Conservation (phyloP, 345 rosid species). For the Ricinus communis region DNA sequence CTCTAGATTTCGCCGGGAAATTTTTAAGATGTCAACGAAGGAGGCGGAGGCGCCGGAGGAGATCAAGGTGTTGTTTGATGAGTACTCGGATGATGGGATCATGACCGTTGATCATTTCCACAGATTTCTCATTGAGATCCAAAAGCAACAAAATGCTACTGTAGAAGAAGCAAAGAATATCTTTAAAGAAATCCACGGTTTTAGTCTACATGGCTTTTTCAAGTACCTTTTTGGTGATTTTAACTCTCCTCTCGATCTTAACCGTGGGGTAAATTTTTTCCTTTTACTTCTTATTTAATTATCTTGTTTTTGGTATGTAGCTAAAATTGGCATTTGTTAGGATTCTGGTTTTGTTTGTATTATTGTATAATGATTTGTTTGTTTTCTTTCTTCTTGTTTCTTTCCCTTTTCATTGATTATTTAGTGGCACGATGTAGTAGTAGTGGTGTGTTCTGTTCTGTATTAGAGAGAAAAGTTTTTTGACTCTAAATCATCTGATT, state of each 20-base stretch:
- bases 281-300: background rate
- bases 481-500: too few relatives aligned
- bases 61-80: constrained; percentile 47
- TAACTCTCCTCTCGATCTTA: constrained; percentile 52
- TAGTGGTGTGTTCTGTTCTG: background rate
- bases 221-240: constrained; percentile 49
- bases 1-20: background rate
- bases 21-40: constrained; percentile 30
- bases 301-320: background rate
- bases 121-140: constrained; percentile 58
- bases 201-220: constrained; percentile 63
- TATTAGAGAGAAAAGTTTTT: background rate
- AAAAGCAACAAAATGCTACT: constrained; percentile 41
- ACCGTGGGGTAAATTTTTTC: constrained; percentile 39
- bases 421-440: background rate
- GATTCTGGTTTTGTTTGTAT: background rate
- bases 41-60: constrained; percentile 67
- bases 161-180: constrained; percentile 53
- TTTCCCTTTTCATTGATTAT: too few relatives aligned
- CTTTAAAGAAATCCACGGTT: constrained; percentile 34
- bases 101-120: constrained; percentile 56
- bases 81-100: constrained; percentile 44
- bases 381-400: too few relatives aligned
- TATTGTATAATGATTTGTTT: background rate
- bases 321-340: background rate